phyloP scores from a whole-genome alignment of 805 yeast genomes.

The Metschnikowia koreensis region DNA sequence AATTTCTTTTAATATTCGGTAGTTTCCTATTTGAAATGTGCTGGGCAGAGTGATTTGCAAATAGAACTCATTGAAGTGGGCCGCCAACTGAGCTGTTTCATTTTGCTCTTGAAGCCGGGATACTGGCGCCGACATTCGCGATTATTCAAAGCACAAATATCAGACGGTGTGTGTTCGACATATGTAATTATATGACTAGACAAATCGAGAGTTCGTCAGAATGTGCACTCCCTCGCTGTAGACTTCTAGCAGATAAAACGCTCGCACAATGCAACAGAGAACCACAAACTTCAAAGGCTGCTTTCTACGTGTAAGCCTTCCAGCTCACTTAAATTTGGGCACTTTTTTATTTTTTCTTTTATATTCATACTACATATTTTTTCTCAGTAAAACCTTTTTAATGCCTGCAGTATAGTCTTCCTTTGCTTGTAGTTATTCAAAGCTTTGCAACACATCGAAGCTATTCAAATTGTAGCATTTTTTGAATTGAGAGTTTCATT shows the following conservation, averaged over 20 bases:
- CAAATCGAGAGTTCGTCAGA: neutral
- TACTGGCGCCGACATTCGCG: constrained; percentile 15
- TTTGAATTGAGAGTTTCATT: no score
- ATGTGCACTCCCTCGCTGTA: constrained; percentile 7
- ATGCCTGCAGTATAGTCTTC: no score
- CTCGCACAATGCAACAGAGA: neutral
- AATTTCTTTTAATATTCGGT: constrained; percentile 65
- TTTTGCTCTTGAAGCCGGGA: constrained; percentile 33
- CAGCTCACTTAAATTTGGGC: no score
- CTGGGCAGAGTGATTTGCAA: constrained; percentile 43
- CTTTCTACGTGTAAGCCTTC: no score
- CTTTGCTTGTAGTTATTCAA: no score
- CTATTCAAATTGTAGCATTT: no score
- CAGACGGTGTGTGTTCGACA: neutral
- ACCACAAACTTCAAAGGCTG: no score
- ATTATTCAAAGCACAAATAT: neutral
- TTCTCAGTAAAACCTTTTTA: no score
- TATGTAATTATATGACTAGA: neutral
- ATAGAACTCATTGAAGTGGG: constrained; percentile 61
- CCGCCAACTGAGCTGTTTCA: constrained; percentile 53
- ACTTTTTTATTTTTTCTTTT: no score
- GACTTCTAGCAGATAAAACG: neutral
- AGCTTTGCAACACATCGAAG: no score
- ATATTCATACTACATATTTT: no score
- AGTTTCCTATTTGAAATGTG: constrained; percentile 74